phyloP scores from a whole-genome alignment of 2,329 filamentous ascomycete species.

The Leptographium procerum region DNA sequence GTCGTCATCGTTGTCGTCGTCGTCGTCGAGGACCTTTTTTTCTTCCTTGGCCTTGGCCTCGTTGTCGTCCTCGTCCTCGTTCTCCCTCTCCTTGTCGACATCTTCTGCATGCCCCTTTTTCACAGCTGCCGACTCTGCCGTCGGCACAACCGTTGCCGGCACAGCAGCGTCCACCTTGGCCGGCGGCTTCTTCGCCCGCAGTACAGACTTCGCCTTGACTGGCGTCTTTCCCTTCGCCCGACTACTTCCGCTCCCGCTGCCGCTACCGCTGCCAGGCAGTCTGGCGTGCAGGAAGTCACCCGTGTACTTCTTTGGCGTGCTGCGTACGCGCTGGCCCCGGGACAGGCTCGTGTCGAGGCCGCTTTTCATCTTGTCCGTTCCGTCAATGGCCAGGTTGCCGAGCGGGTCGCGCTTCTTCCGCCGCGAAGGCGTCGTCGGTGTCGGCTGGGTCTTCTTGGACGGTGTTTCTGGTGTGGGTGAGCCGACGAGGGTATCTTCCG shows the following conservation, averaged over 20 bases:
- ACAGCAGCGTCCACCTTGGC: no score
- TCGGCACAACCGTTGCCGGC: no score
- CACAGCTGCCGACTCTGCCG: no score
- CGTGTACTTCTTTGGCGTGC: constrained; percentile 7
- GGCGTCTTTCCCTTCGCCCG: not conserved
- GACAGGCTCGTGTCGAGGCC: constrained; percentile 39
- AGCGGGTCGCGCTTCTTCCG: constrained; percentile 9
- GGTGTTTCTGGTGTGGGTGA: constrained; percentile 9
- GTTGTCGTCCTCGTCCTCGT: no score
- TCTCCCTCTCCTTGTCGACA: no score
- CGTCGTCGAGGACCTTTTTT: no score
- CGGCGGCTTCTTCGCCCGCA: not conserved
- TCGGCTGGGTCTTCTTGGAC: not conserved
- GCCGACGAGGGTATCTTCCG: constrained; percentile 8
- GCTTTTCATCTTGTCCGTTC: constrained; percentile 30
- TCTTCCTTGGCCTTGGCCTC: no score
- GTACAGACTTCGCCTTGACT: not conserved
- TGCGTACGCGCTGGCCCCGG: constrained; percentile 23
- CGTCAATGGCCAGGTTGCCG: constrained; percentile 10
- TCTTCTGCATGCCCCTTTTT: no score
- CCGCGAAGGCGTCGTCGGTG: not conserved
- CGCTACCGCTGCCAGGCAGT: not conserved
- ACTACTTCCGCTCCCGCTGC: not conserved
- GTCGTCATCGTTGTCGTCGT: not conserved
- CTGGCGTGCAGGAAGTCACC: not conserved